phyloP scores from a whole-genome alignment of 306 rosid genomes.

The Lagenaria siceraria region DNA sequence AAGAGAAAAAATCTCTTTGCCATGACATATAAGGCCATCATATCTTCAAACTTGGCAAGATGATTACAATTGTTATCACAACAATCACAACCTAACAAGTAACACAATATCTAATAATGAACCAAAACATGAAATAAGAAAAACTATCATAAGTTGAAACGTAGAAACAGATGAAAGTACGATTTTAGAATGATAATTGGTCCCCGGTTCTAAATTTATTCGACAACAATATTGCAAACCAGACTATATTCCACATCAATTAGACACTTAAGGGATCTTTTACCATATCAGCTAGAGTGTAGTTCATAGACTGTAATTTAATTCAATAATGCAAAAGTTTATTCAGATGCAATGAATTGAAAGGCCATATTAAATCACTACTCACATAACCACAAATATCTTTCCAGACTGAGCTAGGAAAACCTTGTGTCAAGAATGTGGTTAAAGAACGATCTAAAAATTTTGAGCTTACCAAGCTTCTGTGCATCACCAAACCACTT shows the following conservation, averaged over 20 bases:
- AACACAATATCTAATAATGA: background rate
- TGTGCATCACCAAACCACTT: constrained; percentile 99
- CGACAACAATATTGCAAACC: background rate
- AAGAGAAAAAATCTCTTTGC: too few species aligned
- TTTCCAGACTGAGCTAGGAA: background rate
- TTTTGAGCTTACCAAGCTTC: constrained; percentile 64
- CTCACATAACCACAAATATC: background rate
- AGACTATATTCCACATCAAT: background rate
- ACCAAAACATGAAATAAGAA: background rate
- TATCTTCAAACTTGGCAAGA: background rate
- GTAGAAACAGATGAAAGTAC: background rate
- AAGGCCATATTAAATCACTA: background rate
- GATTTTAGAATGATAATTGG: background rate
- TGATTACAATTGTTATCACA: background rate
- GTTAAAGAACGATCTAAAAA: background rate
- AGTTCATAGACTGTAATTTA: background rate
- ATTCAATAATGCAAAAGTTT: background rate
- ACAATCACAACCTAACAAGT: background rate
- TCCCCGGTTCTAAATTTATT: background rate
- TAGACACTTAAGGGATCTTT: background rate
- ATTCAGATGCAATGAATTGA: background rate
- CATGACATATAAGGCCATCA: background rate
- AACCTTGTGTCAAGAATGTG: background rate
- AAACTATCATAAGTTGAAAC: background rate
- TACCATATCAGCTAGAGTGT: background rate